A percentile compares a stretch with the other conserved stretches of the same genome.
These are phyloP conservation scores for Chalciporus piperatus DNA, from an alignment of 768 basidiomycete species.

Conservation along the genomic window DNA sequence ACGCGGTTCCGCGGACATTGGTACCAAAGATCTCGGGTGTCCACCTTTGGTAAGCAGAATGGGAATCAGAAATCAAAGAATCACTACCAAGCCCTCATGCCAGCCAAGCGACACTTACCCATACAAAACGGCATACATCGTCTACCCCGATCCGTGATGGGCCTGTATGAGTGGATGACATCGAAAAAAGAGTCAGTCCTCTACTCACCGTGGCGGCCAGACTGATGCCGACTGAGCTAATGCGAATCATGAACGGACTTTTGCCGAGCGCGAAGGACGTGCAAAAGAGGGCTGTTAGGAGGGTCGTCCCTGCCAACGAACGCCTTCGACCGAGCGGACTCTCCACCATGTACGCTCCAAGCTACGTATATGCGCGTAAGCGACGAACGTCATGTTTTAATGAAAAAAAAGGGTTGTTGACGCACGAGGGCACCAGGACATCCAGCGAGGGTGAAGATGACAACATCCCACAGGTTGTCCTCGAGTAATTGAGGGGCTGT, in stretches of 20 bases:
- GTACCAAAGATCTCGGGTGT: constrained; percentile 87
- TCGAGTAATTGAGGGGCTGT: constrained; percentile 45
- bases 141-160: constrained; percentile 40
- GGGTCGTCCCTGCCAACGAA: constrained; percentile 74
- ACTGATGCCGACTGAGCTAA: constrained; percentile 74
- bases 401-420: constrained; percentile 5
- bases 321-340: constrained; percentile 61
- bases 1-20: constrained; percentile 83
- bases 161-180: background rate
- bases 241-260: constrained; percentile 54
- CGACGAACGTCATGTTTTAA: background rate
- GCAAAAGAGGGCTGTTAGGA: constrained; percentile 74
- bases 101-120: constrained; percentile 35
- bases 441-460: constrained; percentile 80
- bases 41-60: constrained; percentile 44
- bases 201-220: constrained; percentile 57
- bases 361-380: constrained; percentile 36
- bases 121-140: constrained; percentile 88
- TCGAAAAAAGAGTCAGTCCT: background rate
- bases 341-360: constrained; percentile 86
- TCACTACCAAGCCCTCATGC: background rate
- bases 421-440: constrained; percentile 81
- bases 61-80: constrained; percentile 4
- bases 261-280: constrained; percentile 61
- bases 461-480: constrained; percentile 79